Conservation (phyloP, 1,284 basidiomycete species). For the Hypsizygus ulmarius region DNA sequence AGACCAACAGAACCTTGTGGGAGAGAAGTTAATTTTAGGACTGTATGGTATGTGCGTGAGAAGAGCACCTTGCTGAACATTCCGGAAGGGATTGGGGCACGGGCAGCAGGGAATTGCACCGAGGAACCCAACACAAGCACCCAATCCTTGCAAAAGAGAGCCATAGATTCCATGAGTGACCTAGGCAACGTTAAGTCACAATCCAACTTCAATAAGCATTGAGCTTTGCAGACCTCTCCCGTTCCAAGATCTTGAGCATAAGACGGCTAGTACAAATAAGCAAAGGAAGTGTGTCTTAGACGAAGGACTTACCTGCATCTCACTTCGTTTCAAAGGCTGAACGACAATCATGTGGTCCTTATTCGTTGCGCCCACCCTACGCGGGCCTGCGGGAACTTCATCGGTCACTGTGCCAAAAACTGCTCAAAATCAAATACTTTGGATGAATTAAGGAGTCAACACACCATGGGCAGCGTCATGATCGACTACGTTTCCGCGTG, state of each 20-base stretch:
- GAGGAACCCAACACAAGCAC: constrained; percentile 53
- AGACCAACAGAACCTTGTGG: constrained; percentile 80
- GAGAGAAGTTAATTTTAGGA: constrained; percentile 4
- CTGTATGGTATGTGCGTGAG: constrained; percentile 6
- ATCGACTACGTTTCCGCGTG: constrained; percentile 69
- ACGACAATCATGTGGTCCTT: constrained; percentile 57
- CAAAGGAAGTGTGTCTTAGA: constrained; percentile 18
- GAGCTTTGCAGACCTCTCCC: constrained; percentile 40
- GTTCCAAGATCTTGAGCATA: constrained; percentile 88
- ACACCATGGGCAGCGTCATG: constrained; percentile 68
- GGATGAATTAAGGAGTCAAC: constrained; percentile 19
- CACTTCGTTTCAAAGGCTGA: constrained; percentile 76
- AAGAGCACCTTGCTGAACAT: constrained; percentile 70
- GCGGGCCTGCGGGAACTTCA: constrained; percentile 35
- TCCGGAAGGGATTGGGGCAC: constrained; percentile 73
- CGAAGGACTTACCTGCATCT: constrained; percentile 70
- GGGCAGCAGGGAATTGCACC: constrained; percentile 91
- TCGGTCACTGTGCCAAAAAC: constrained; percentile 51
- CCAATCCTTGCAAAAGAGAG: constrained; percentile 70
- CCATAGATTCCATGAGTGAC: constrained; percentile 88
- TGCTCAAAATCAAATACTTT: constrained; percentile 6
- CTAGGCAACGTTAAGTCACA: constrained; percentile 26
- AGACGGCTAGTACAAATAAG: constrained; percentile 54
- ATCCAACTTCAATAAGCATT: neutral
- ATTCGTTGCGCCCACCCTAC: constrained; percentile 21